A percentile compares a stretch with the other conserved stretches of the same genome.
phyloP scores from a whole-genome alignment of 306 rosid species.

The Carpinus fangiana region DNA sequence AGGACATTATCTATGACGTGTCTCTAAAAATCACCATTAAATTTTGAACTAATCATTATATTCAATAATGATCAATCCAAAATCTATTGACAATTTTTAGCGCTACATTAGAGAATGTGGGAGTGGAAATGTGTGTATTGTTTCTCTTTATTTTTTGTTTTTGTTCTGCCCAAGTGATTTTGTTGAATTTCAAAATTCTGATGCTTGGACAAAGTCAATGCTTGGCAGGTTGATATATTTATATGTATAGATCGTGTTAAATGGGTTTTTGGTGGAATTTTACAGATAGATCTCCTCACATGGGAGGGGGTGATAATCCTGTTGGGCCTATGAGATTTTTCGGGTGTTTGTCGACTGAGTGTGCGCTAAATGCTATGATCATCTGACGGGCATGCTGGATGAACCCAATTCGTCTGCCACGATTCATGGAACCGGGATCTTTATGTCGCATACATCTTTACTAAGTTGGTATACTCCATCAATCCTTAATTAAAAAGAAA shows the following conservation, averaged over 20 bases:
- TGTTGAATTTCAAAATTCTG: not conserved
- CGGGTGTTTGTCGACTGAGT: not conserved
- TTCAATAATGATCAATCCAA: no score
- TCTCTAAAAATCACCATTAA: no score
- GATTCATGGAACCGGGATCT: not conserved
- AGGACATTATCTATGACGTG: no score
- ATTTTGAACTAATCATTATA: no score
- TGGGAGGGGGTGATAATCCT: not conserved
- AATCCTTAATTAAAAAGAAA: no score
- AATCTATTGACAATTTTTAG: no score
- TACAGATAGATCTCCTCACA: not conserved
- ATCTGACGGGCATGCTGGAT: not conserved
- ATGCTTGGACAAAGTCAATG: not conserved
- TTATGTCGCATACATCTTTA: no score
- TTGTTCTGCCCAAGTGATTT: not conserved
- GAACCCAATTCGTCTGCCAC: conserved; percentile 10
- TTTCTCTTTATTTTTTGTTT: not conserved
- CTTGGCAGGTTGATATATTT: not conserved
- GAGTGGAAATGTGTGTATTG: no score
- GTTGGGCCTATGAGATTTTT: not conserved
- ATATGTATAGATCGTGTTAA: not conserved
- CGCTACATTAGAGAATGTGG: no score
- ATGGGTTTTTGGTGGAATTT: not conserved
- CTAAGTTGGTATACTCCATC: no score
- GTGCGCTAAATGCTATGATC: not conserved